Evolutionary conservation across 1,284 basidiomycete species (phyloP).

Genomic region (Psilocybe mexicana): DNA sequence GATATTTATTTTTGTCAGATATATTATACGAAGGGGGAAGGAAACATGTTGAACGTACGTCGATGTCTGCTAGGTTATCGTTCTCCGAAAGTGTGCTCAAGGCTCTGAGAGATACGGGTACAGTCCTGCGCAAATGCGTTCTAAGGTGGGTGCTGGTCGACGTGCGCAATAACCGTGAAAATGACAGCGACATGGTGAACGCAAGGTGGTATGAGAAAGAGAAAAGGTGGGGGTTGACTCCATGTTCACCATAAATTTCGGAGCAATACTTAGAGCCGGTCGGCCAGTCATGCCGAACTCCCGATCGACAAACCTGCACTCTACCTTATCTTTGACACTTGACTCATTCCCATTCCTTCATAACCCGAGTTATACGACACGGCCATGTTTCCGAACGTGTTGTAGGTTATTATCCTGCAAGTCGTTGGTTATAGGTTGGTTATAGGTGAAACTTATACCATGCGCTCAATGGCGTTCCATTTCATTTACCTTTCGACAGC

Average conservation of each 20-base stretch:
- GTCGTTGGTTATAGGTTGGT: too few relatives aligned
- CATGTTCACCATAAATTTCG: background rate
- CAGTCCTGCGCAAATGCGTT: constrained; percentile 3
- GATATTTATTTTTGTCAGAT: background rate
- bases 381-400: too few relatives aligned
- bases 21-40: background rate
- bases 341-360: too few relatives aligned
- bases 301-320: background rate
- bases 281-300: background rate
- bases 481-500: too few relatives aligned
- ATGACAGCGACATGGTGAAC: constrained; percentile 17
- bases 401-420: too few relatives aligned
- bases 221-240: background rate
- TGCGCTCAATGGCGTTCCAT: too few relatives aligned
- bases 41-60: constrained; percentile 8
- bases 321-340: background rate
- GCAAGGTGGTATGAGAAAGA: constrained; percentile 1
- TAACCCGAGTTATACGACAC: too few relatives aligned
- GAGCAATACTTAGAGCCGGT: background rate
- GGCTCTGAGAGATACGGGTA: constrained; percentile 2
- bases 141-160: constrained; percentile 3
- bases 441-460: too few relatives aligned
- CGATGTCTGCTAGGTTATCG: constrained; percentile 16
- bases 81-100: constrained; percentile 8
- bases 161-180: constrained; percentile 15